Conservation (phyloP, 2,329 filamentous ascomycete genomes). For the Colletotrichum tabaci region DNA sequence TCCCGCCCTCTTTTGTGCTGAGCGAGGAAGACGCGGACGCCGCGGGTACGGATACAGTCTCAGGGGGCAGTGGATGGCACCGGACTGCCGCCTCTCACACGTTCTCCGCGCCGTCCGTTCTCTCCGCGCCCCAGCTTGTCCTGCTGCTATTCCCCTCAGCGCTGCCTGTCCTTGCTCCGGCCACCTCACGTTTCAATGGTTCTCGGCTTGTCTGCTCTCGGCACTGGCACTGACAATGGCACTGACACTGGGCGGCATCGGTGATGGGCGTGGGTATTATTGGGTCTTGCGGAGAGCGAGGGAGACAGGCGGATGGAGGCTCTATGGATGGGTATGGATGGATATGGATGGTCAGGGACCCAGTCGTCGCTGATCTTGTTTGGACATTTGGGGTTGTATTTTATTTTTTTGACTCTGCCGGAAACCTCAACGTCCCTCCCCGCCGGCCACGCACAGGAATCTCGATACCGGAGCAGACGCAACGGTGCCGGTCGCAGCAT, state of each 20-base stretch:
- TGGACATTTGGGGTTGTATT: neutral
- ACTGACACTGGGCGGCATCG: neutral
- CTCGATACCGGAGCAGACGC: conserved; percentile 16
- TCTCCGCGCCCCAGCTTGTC: neutral
- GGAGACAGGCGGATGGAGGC: too few relatives aligned
- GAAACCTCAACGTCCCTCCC: conserved; percentile 37
- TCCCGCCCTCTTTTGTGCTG: neutral
- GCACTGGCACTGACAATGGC: conserved; percentile 4
- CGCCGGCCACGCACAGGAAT: conserved; percentile 17
- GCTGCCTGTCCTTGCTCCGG: conserved; percentile 18
- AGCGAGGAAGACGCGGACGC: conserved; percentile 11
- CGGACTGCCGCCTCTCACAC: conserved; percentile 2
- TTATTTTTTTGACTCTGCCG: conserved; percentile 7
- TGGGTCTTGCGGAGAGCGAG: neutral
- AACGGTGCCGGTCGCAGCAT: conserved; percentile 31
- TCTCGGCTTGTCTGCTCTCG: conserved; percentile 24
- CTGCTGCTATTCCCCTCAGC: neutral
- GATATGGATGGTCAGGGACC: conserved; percentile 14
- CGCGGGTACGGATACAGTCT: neutral
- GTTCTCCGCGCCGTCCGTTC: neutral
- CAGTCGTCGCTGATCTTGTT: conserved; percentile 29
- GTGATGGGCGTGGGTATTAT: neutral
- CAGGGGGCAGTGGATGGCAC: neutral
- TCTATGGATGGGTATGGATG: neutral
- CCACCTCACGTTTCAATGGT: conserved; percentile 32